These are phyloP conservation scores for Oenanthe sinensis DNA, from an alignment of 129 eudicot species.

Conservation along the genomic window DNA sequence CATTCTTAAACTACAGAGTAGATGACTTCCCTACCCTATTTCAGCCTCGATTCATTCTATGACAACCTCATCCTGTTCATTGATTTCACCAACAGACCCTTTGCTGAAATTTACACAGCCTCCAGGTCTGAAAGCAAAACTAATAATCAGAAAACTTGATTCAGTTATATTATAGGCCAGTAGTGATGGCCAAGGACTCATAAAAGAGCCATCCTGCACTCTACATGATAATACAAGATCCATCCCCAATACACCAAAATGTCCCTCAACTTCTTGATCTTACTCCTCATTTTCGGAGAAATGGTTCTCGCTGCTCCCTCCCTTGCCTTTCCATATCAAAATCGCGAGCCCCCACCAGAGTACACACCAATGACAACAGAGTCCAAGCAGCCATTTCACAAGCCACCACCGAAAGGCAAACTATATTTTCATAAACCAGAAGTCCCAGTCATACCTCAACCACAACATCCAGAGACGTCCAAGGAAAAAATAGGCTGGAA, in stretches of 20 bases:
- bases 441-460: background rate
- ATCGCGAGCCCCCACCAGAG: no score
- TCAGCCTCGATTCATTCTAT: background rate
- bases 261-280: background rate
- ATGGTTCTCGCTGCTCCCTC: background rate
- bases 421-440: background rate
- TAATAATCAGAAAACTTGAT: background rate
- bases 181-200: background rate
- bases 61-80: background rate
- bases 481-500: no score
- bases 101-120: background rate
- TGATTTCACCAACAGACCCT: background rate
- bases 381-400: background rate
- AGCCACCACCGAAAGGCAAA: background rate
- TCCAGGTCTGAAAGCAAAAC: background rate
- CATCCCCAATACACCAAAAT: background rate
- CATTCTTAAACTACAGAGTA: background rate
- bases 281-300: background rate
- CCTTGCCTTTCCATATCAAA: background rate
- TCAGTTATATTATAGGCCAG: background rate
- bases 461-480: background rate
- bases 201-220: background rate
- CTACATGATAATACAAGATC: background rate
- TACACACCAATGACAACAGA: background rate
- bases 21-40: background rate